These are phyloP conservation scores for Suillus occidentalis DNA, from an alignment of 768 basidiomycete species.

Conservation along the genomic window DNA sequence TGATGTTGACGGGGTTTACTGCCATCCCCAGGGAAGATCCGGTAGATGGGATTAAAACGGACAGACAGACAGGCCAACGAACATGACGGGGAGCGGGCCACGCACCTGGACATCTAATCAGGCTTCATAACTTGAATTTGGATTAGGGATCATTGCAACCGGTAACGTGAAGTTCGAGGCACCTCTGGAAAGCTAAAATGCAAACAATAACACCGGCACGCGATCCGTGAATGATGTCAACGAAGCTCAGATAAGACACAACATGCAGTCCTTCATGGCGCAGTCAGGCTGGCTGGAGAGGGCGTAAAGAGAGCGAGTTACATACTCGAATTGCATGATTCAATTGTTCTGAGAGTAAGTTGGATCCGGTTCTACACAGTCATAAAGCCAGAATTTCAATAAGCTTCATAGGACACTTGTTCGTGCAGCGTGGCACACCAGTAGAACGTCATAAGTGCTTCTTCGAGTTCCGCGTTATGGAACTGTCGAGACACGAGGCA, in stretches of 20 bases:
- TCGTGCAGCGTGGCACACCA: not conserved
- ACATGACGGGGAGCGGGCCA: not conserved
- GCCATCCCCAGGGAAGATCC: not conserved
- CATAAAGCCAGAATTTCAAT: not conserved
- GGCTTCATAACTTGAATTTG: slow-evolving; percentile 1
- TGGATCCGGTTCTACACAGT: not conserved
- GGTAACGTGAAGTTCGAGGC: not conserved
- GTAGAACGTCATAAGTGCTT: not conserved
- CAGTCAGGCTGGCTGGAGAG: not conserved
- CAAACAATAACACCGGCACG: not conserved
- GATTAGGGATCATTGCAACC: not conserved
- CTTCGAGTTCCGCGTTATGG: not conserved
- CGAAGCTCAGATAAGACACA: not conserved
- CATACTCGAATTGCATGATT: not conserved
- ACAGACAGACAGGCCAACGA: not conserved
- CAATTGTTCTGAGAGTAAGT: not conserved
- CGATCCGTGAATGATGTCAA: not conserved
- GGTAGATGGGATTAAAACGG: not conserved
- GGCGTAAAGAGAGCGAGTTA: not conserved
- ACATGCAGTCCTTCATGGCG: not conserved
- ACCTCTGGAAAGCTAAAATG: not conserved
- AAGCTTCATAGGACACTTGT: not conserved
- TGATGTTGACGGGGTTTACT: not conserved
- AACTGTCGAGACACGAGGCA: not conserved
- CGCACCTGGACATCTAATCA: not conserved